Conservation (phyloP, 306 rosid genomes). For the Citrullus mucosospermus region DNA sequence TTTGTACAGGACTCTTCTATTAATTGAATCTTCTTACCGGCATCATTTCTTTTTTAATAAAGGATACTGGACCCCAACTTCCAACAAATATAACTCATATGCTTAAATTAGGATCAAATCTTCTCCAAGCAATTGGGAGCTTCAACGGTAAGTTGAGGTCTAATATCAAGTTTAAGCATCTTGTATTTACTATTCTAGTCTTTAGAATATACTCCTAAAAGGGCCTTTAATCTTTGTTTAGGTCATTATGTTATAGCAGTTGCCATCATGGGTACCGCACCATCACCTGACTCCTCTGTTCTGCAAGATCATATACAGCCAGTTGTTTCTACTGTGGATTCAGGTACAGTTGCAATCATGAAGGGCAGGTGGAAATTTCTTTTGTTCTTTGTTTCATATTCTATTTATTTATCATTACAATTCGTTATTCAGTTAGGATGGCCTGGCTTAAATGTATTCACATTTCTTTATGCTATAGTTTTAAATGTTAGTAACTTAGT, state of each 20-base stretch:
- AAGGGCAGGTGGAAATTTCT: neutral
- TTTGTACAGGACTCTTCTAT: neutral
- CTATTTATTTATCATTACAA: neutral
- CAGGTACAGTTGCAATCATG: slow-evolving; percentile 37
- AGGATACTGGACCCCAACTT: slow-evolving; percentile 89
- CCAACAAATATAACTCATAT: slow-evolving; percentile 56
- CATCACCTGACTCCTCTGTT: slow-evolving; percentile 31
- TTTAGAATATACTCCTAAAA: slow-evolving; percentile 6
- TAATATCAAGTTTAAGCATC: slow-evolving; percentile 11
- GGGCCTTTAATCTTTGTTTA: slow-evolving; percentile 28
- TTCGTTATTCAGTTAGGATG: neutral
- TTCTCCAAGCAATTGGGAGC: slow-evolving; percentile 84
- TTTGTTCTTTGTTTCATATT: neutral
- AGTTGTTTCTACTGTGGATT: slow-evolving; percentile 24
- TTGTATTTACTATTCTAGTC: slow-evolving; percentile 7
- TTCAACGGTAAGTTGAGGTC: slow-evolving; percentile 51
- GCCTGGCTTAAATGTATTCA: neutral
- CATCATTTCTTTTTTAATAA: slow-evolving; percentile 12
- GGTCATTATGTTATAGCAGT: slow-evolving; percentile 64
- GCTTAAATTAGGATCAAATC: slow-evolving; percentile 76
- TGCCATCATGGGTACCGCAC: slow-evolving; percentile 46
- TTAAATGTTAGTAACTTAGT: slow-evolving; percentile 2
- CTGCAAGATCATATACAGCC: slow-evolving; percentile 61
- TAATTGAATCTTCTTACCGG: slow-evolving; percentile 7
- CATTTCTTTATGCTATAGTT: neutral